These are phyloP conservation scores for Toxoplasma gondii DNA, from an alignment of 169 alveolate species.

Conservation along the genomic window DNA sequence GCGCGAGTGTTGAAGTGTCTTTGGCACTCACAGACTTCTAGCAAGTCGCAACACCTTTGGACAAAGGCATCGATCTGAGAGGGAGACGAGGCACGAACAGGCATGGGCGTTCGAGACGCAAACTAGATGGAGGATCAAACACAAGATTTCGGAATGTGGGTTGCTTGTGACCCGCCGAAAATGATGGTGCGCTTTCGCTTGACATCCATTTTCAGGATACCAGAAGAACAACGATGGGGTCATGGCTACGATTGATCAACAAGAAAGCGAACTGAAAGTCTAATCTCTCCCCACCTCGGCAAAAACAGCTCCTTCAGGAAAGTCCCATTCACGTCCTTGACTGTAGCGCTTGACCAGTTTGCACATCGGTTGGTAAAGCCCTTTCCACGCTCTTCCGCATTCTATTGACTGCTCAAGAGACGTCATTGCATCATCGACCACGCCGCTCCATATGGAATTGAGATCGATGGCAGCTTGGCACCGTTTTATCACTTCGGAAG, in stretches of 20 bases:
- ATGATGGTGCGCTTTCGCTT: too few species aligned
- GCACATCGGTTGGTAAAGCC: conserved; percentile 82
- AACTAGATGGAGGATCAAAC: not conserved
- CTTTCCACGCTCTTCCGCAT: conserved; percentile 91
- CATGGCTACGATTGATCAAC: not conserved
- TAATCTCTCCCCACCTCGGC: conserved; percentile 79
- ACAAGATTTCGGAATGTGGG: too few species aligned
- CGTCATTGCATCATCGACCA: conserved; percentile 54
- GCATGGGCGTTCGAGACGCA: not conserved
- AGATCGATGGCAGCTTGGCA: conserved; percentile 89
- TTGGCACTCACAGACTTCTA: conserved; percentile 92
- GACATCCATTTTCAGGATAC: too few species aligned
- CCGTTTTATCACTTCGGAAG: conserved; percentile 89
- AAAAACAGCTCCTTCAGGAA: conserved; percentile 90
- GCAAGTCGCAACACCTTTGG: conserved; percentile 92
- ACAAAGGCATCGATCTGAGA: conserved; percentile 92
- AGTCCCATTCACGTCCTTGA: conserved; percentile 83
- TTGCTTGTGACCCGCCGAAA: too few species aligned
- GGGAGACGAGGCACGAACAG: not conserved
- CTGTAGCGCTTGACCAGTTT: conserved; percentile 78
- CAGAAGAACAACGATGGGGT: too few species aligned
- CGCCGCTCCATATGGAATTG: conserved; percentile 86
- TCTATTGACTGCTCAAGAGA: conserved; percentile 84
- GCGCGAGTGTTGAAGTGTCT: conserved; percentile 88
- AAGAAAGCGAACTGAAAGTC: not conserved